These are phyloP conservation scores for Daldinia grandis DNA, from an alignment of 495 filamentous ascomycete species.

Conservation along the genomic window DNA sequence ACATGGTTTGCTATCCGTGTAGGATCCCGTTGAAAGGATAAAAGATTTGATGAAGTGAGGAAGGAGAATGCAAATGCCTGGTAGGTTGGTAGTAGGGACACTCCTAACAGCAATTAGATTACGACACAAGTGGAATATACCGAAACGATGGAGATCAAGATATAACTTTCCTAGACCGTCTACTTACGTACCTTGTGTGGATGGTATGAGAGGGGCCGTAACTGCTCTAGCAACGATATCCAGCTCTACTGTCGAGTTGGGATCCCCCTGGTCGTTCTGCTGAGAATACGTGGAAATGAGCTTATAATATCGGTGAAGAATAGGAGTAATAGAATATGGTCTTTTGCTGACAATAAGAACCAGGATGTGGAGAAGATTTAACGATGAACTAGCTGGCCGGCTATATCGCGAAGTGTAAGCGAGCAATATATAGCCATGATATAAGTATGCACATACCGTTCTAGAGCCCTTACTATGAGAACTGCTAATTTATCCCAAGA, in stretches of 20 bases:
- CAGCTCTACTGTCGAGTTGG: conserved; percentile 15
- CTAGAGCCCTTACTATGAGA: conserved; percentile 47
- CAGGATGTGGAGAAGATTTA: conserved; percentile 24
- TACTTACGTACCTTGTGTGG: conserved; percentile 32
- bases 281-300: conserved; percentile 31
- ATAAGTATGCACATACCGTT: conserved; percentile 37
- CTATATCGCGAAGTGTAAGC: conserved; percentile 33
- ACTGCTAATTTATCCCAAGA: conserved; percentile 48
- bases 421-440: background rate
- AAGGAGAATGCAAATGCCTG: conserved; percentile 51
- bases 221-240: conserved; percentile 20
- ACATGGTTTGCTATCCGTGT: conserved; percentile 23
- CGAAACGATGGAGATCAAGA: background rate
- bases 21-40: conserved; percentile 27
- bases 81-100: conserved; percentile 38
- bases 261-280: background rate
- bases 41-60: conserved; percentile 42
- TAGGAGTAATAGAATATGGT: conserved; percentile 29
- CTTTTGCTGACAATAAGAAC: conserved; percentile 33
- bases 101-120: conserved; percentile 17
- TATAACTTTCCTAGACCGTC: background rate
- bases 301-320: conserved; percentile 36
- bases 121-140: background rate
- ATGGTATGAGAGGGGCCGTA: conserved; percentile 28
- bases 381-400: conserved; percentile 31